These are phyloP conservation scores for Zangia roseola DNA, from an alignment of 768 basidiomycete species.

Conservation along the genomic window DNA sequence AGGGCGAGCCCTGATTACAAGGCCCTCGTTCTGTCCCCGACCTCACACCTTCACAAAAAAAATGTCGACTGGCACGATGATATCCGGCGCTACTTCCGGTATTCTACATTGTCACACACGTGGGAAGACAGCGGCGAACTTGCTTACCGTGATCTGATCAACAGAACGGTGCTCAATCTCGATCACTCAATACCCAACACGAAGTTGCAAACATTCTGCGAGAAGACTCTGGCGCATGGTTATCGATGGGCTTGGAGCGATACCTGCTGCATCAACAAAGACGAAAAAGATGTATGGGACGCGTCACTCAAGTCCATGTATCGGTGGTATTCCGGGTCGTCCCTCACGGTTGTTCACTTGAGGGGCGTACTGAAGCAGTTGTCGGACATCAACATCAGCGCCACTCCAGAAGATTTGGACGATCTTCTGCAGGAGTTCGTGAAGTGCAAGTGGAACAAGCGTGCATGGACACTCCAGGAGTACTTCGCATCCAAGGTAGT, in stretches of 20 bases:
- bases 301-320: conserved; percentile 26
- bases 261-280: conserved; percentile 28
- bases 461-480: conserved; percentile 24
- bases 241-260: conserved; percentile 26
- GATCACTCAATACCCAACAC: background rate
- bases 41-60: background rate
- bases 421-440: conserved; percentile 5
- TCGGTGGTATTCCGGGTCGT: conserved; percentile 23
- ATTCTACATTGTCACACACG: conserved; percentile 20
- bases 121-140: conserved; percentile 18
- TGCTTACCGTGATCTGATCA: background rate
- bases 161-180: conserved; percentile 5
- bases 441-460: conserved; percentile 21
- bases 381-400: background rate
- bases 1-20: conserved; percentile 13
- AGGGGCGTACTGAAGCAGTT: conserved; percentile 7
- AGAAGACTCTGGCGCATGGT: conserved; percentile 1
- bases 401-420: background rate
- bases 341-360: conserved; percentile 27
- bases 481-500: conserved; percentile 21
- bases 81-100: conserved; percentile 13
- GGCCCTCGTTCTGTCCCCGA: conserved; percentile 8
- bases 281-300: conserved; percentile 9
- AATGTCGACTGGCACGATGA: background rate
- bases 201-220: conserved; percentile 18